A percentile compares a stretch with the other conserved stretches of the same genome.
Evolutionary conservation across 2,329 filamentous ascomycete species (phyloP).

Genomic region (Fusarium vanettenii): DNA sequence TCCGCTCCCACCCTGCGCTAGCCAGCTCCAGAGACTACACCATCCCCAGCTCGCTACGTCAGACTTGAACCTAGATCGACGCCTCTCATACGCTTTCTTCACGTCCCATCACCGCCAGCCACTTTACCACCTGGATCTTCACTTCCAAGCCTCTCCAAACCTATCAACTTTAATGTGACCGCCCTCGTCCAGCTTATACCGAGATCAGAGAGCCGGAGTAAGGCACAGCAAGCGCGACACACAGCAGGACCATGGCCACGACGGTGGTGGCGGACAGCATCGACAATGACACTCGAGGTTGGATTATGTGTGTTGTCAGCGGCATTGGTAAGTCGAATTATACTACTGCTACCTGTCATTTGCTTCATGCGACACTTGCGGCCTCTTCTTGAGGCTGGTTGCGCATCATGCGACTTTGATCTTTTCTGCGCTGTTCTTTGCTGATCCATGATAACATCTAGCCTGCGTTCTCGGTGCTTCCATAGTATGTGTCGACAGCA

Average conservation of each 20-base stretch:
- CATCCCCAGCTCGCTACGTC: conserved; percentile 37
- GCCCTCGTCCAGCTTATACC: not conserved
- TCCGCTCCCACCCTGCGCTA: conserved; percentile 30
- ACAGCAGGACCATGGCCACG: conserved; percentile 49
- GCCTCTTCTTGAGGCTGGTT: not conserved
- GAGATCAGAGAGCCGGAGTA: not conserved
- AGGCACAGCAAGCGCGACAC: conserved; percentile 2
- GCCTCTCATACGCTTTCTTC: conserved; percentile 22
- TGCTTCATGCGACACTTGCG: not conserved
- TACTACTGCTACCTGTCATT: not conserved
- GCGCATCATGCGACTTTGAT: not conserved
- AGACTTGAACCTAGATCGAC: conserved; percentile 31
- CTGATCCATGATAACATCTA: conserved; percentile 16
- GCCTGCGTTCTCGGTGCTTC: conserved; percentile 80
- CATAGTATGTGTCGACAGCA: conserved; percentile 86
- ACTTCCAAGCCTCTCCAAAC: not conserved
- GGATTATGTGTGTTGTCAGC: conserved; percentile 92
- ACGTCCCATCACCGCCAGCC: not conserved
- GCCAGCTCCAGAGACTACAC: conserved; percentile 15
- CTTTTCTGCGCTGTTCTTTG: not conserved
- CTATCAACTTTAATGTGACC: not conserved
- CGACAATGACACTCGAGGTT: conserved; percentile 88
- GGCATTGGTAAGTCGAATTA: conserved; percentile 66
- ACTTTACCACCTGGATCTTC: not conserved
- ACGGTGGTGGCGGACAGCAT: conserved; percentile 52